Conservation (phyloP, 345 rosid genomes). For the Streptanthus diversifolius region DNA sequence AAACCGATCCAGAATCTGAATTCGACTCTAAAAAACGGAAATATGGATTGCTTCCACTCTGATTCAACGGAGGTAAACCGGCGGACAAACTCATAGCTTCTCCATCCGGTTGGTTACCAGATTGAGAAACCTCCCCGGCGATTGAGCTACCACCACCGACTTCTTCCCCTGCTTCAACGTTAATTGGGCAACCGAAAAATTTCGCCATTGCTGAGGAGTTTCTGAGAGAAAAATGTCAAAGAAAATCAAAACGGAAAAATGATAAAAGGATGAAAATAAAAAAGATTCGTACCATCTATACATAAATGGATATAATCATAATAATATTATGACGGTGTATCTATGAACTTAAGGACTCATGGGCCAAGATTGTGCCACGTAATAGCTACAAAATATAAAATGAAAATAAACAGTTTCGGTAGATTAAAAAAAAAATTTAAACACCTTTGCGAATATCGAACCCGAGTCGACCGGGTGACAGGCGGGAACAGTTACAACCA, state of each 20-base stretch:
- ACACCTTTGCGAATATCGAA: conserved; percentile 91
- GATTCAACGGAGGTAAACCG: neutral
- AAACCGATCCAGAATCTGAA: neutral
- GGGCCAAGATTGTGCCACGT: conserved; percentile 23
- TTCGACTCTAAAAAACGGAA: neutral
- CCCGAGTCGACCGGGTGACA: conserved; percentile 95
- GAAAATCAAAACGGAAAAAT: no score
- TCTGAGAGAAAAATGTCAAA: neutral
- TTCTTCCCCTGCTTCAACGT: neutral
- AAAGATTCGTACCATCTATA: neutral
- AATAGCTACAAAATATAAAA: neutral
- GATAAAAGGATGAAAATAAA: no score
- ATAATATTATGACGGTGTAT: conserved; percentile 3
- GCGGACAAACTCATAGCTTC: neutral
- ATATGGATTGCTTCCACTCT: neutral
- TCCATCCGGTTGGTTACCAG: neutral
- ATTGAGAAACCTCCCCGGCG: neutral
- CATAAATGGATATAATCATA: neutral
- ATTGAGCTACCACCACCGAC: neutral
- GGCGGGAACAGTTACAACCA: conserved; percentile 93
- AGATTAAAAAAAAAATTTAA: neutral
- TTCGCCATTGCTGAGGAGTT: conserved; percentile 19
- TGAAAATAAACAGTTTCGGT: neutral
- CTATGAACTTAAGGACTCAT: neutral
- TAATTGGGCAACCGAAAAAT: conserved; percentile 11